phyloP scores from a whole-genome alignment of 73 alveolate genomes.

The Uronychia setigera region DNA sequence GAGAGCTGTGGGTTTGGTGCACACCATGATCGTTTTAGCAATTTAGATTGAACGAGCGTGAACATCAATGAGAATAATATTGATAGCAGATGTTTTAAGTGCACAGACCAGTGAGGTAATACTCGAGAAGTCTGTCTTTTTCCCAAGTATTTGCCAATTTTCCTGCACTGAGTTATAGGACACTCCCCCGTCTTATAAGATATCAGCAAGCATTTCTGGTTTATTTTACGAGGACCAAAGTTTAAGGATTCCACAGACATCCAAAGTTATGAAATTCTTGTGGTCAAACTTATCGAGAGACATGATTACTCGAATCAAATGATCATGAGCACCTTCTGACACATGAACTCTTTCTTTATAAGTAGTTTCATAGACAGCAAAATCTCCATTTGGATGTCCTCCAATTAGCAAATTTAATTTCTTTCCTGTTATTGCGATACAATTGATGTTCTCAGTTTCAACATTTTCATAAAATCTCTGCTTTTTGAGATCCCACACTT shows the following conservation, averaged over 20 bases:
- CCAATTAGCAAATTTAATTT: slow-evolving; percentile 31
- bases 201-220: slow-evolving; percentile 4
- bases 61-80: slow-evolving; percentile 15
- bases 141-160: background rate
- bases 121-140: background rate
- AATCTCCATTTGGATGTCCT: slow-evolving; percentile 53
- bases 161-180: slow-evolving; percentile 51
- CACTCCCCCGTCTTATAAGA: slow-evolving; percentile 34
- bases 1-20: slow-evolving; percentile 41
- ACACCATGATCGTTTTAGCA: background rate
- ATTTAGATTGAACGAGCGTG: background rate
- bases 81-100: slow-evolving; percentile 28
- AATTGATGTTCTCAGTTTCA: slow-evolving; percentile 51
- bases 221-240: slow-evolving; percentile 18
- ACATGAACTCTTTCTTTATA: slow-evolving; percentile 8
- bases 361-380: slow-evolving; percentile 5
- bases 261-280: slow-evolving; percentile 40
- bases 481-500: background rate
- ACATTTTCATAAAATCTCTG: background rate
- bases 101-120: slow-evolving; percentile 41
- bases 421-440: slow-evolving; percentile 37
- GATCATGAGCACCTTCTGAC: slow-evolving; percentile 37
- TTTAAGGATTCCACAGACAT: slow-evolving; percentile 54
- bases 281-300: slow-evolving; percentile 19
- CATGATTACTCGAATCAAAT: slow-evolving; percentile 37